These are phyloP conservation scores for Nakazawaea ishiwadae DNA, from an alignment of 805 yeast genomes.

Conservation along the genomic window DNA sequence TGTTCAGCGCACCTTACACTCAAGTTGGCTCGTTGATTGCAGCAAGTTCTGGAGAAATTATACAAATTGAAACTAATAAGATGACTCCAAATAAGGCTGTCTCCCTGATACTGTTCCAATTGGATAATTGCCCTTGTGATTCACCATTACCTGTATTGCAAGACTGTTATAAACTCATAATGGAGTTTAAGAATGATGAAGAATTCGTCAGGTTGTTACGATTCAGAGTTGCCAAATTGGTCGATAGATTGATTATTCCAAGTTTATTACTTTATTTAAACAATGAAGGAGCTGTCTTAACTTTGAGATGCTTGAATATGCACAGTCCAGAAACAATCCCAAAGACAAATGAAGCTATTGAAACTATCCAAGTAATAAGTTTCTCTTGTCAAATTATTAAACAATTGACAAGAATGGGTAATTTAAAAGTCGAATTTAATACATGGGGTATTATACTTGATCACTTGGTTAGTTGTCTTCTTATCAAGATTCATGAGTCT, in stretches of 20 bases:
- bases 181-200: not conserved
- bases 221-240: slow-evolving; percentile 2
- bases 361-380: not conserved
- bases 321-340: not conserved
- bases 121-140: not conserved
- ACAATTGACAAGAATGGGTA: not conserved
- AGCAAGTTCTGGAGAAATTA: no score
- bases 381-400: slow-evolving; percentile 3
- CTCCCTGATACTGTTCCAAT: not conserved
- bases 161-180: not conserved
- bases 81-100: not conserved
- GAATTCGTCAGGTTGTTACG: slow-evolving; percentile 4
- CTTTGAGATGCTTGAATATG: not conserved
- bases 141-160: not conserved
- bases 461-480: not conserved
- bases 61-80: not conserved
- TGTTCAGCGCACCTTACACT: not conserved
- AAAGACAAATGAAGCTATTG: not conserved
- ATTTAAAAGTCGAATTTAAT: not conserved
- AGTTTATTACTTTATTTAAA: not conserved
- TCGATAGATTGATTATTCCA: slow-evolving; percentile 9
- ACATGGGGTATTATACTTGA: not conserved
- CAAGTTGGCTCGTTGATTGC: not conserved
- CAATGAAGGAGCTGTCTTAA: not conserved
- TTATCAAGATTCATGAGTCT: no score